Evolutionary conservation across 2,329 filamentous ascomycete species (phyloP).

Genomic region (Pyrenochaeta sp.): DNA sequence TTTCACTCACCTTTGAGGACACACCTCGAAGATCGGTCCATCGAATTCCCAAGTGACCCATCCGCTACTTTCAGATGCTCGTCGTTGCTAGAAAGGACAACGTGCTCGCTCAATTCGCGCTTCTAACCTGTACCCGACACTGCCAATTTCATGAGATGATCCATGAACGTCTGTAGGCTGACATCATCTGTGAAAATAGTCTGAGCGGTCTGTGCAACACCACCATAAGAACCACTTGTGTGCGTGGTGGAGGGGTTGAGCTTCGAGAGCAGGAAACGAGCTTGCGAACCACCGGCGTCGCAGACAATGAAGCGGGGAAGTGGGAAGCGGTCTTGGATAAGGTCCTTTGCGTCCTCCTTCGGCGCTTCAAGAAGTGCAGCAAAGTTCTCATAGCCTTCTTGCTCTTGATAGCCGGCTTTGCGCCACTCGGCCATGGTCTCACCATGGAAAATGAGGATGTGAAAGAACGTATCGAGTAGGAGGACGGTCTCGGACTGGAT

Average conservation of each 20-base stretch:
- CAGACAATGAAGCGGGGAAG: constrained; percentile 98
- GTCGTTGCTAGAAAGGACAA: background rate
- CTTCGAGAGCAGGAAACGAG: constrained; percentile 95
- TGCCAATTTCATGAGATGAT: constrained; percentile 91
- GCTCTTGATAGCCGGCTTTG: constrained; percentile 96
- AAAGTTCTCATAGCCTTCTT: constrained; percentile 98
- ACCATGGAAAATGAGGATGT: constrained; percentile 98
- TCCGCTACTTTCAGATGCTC: background rate
- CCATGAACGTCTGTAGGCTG: constrained; percentile 98
- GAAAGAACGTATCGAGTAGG: constrained; percentile 97
- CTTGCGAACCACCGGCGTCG: constrained; percentile 97
- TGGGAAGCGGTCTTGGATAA: constrained; percentile 98
- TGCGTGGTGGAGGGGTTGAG: constrained; percentile 98
- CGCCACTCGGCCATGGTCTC: constrained; percentile 98
- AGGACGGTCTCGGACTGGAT: constrained; percentile 95
- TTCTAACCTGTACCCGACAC: constrained; percentile 47
- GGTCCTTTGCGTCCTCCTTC: constrained; percentile 96
- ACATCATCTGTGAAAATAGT: constrained; percentile 99
- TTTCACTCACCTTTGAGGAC: background rate
- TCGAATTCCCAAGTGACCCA: background rate
- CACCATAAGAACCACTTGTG: constrained; percentile 90
- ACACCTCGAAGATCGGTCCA: background rate
- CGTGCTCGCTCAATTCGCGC: background rate
- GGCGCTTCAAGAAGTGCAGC: constrained; percentile 85
- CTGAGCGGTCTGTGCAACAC: constrained; percentile 87